Evolutionary conservation across 768 basidiomycete species (phyloP), one percentile per base, ranked within the genome.

Genomic region (Rossbeevera mucosa): DNA sequence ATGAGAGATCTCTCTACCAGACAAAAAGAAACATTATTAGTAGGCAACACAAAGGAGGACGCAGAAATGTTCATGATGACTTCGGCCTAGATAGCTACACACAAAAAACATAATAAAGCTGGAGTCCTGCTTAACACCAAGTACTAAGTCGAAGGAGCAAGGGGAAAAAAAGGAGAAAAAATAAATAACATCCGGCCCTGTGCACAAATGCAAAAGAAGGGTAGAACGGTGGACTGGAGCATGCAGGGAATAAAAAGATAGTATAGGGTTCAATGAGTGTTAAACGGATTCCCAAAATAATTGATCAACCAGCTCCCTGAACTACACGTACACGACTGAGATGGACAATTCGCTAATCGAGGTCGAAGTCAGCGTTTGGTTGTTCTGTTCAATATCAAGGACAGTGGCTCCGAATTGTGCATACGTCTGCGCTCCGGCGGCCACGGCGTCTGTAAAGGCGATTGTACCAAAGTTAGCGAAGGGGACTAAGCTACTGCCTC

Each of bases 391-490:
- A 1, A 58, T 50, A 14, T 54, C 29, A 16, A 16, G 1, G 44
- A 58, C 20, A n/a, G 25, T 44, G 2, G 57, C 47, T 4, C 33
- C 48, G 3, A 16, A n/a, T 2, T 56, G 44, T 7, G 44, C 29
- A 30, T 48, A 45, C 2, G 4, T 33, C 20, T 12, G 20, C 5
- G 4, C 21, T 22, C 57, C 49, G 2, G 14, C 21, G 21, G 53
- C 58, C 40, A 2, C 3, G 9, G 47, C 44, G 5, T 47, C 9
- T 4, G 40, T 46, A 11, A 59, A 59, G 2, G 43, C 24, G 2
- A 59, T 8, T 8, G 49, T 43, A 33, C 49, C 29, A 48, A 59
- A 59, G 49, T 59, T 7, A 11, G 42, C 47, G 28, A 59, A 38
- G 0, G 52, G 30, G 24, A 46, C 42, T 9, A 24, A 2, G 24